phyloP scores from a whole-genome alignment of 805 yeast genomes.

The Komagataella pseudopastoris region DNA sequence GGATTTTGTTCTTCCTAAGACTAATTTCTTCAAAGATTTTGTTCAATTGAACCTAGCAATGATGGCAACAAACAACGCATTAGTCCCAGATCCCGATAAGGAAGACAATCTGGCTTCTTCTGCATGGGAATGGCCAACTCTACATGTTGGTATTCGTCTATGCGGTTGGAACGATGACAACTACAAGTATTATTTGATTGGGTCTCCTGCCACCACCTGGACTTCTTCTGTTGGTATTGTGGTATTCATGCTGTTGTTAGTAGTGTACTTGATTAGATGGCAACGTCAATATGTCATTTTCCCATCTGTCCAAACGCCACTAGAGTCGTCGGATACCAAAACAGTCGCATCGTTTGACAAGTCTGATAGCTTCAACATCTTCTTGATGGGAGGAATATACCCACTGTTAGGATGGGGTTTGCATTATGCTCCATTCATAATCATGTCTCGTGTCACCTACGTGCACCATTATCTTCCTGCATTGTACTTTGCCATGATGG shows the following conservation, averaged over 20 bases:
- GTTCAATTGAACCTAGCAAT: conserved; percentile 66
- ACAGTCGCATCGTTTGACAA: neutral
- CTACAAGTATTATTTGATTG: conserved; percentile 43
- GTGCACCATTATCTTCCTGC: conserved; percentile 97
- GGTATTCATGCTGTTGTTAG: conserved; percentile 26
- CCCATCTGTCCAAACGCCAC: conserved; percentile 16
- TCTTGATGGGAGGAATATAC: conserved; percentile 54
- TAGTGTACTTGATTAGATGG: conserved; percentile 50
- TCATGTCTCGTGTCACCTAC: conserved; percentile 95
- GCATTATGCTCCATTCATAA: conserved; percentile 77
- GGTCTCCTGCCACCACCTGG: conserved; percentile 59
- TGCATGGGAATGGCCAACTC: conserved; percentile 88
- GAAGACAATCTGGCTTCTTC: conserved; percentile 56
- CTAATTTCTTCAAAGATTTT: conserved; percentile 67
- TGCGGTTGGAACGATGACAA: conserved; percentile 41
- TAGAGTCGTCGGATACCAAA: conserved; percentile 1
- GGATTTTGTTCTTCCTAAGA: conserved; percentile 56
- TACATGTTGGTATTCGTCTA: conserved; percentile 55
- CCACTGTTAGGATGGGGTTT: conserved; percentile 88
- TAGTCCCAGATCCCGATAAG: conserved; percentile 68
- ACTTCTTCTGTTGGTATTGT: conserved; percentile 40
- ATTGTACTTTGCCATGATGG: conserved; percentile 80
- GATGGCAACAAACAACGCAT: conserved; percentile 80
- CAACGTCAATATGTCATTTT: conserved; percentile 68
- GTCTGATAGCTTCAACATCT: conserved; percentile 11